A percentile compares a stretch with the other conserved stretches of the same genome.
Evolutionary conservation across 495 filamentous ascomycete genomes (phyloP).

Genomic region (Penicillium silybi): DNA sequence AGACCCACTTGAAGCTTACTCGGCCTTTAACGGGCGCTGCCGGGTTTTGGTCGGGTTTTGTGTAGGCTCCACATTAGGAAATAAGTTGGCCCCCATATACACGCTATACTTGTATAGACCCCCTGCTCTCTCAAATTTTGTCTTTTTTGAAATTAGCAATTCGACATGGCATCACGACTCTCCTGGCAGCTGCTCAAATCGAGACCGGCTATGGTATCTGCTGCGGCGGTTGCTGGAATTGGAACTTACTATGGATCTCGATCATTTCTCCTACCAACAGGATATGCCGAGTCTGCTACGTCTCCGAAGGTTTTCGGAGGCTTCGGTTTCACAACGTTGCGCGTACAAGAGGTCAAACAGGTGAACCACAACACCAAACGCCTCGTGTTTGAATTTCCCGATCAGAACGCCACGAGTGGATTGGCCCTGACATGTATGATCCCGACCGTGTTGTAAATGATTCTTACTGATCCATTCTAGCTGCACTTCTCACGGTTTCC

Average conservation of each 20-base stretch:
- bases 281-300: conserved; percentile 22
- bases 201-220: neutral
- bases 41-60: conserved; percentile 1
- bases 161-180: conserved; percentile 2
- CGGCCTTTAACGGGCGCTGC: neutral
- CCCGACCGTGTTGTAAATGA: neutral
- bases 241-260: conserved; percentile 19
- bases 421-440: conserved; percentile 49
- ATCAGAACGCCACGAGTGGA: conserved; percentile 45
- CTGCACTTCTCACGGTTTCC: conserved; percentile 52
- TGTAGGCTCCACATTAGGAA: neutral
- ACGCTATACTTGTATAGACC: neutral
- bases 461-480: conserved; percentile 17
- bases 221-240: conserved; percentile 9
- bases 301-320: conserved; percentile 18
- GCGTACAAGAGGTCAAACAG: conserved; percentile 44
- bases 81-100: neutral
- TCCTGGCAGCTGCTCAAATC: conserved; percentile 1
- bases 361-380: conserved; percentile 66
- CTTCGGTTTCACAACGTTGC: conserved; percentile 23
- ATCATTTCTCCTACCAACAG: conserved; percentile 10
- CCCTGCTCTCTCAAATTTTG: neutral
- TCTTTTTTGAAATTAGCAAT: neutral
- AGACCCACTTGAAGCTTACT: neutral
- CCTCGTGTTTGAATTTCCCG: conserved; percentile 58